phyloP scores from a whole-genome alignment of 2,329 filamentous ascomycete genomes.

The Pseudogymnoascus sp. region DNA sequence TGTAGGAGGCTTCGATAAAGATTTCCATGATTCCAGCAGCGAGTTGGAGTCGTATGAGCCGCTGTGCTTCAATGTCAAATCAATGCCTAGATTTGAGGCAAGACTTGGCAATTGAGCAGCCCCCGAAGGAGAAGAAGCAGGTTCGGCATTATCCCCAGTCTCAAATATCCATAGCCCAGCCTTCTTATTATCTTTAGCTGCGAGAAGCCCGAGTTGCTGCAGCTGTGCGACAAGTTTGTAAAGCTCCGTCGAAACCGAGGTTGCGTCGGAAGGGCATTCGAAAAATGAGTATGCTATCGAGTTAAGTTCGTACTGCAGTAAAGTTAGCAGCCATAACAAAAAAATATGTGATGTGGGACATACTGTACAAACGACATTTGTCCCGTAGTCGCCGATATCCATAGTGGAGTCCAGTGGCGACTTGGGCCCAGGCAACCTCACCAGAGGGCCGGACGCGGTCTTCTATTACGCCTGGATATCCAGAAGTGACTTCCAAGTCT shows the following conservation, averaged over 20 bases:
- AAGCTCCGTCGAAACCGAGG: conserved; percentile 16
- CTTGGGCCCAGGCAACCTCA: conserved; percentile 2
- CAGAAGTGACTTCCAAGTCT: not conserved
- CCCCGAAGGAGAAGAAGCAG: not conserved
- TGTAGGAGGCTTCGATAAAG: not conserved
- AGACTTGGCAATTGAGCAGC: not conserved
- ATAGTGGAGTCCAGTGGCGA: conserved; percentile 22
- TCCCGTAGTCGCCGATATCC: conserved; percentile 31
- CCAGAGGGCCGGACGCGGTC: not conserved
- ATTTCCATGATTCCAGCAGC: conserved; percentile 19
- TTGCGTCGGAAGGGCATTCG: conserved; percentile 19
- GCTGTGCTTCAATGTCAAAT: conserved; percentile 1
- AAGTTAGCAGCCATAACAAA: not conserved
- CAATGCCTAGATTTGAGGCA: not conserved
- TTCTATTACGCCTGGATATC: not conserved
- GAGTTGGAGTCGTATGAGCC: conserved; percentile 11
- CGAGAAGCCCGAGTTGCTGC: conserved; percentile 19
- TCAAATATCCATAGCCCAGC: conserved; percentile 13
- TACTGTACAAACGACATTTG: conserved; percentile 32
- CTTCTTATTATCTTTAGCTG: not conserved
- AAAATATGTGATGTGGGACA: conserved; percentile 15
- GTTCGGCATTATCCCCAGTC: not conserved
- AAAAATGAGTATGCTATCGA: conserved; percentile 31
- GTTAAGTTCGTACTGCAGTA: conserved; percentile 27
- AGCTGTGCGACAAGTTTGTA: conserved; percentile 26